Conservation (phyloP, 495 filamentous ascomycete genomes). For the Trichoderma asperelloides region DNA sequence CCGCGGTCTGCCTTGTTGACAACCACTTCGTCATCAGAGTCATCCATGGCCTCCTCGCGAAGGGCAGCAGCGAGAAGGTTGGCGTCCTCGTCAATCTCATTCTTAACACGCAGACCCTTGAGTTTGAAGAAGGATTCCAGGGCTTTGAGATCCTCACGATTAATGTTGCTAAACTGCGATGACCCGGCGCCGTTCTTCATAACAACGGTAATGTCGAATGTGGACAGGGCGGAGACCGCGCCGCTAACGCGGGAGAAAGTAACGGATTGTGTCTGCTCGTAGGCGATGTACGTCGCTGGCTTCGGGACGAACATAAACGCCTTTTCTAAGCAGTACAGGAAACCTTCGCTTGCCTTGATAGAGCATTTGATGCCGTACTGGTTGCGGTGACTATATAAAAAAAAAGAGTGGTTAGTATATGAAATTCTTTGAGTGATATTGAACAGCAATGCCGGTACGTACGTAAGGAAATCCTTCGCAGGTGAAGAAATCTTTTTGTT, state of each 20-base stretch:
- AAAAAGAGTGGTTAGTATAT: constrained; percentile 8
- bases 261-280: constrained; percentile 80
- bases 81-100: constrained; percentile 65
- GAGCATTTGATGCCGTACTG: constrained; percentile 98
- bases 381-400: constrained; percentile 60
- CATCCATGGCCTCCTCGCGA: constrained; percentile 62
- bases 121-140: constrained; percentile 93
- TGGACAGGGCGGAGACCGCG: constrained; percentile 85
- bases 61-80: constrained; percentile 74
- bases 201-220: constrained; percentile 90
- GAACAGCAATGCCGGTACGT: constrained; percentile 14
- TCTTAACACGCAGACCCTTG: constrained; percentile 91
- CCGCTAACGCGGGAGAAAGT: constrained; percentile 95
- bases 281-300: constrained; percentile 89
- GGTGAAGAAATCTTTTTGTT: constrained; percentile 91
- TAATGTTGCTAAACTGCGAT: constrained; percentile 98
- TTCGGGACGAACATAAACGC: constrained; percentile 99
- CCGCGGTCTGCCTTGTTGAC: constrained; percentile 68
- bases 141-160: constrained; percentile 92
- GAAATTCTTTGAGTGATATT: not conserved
- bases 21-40: constrained; percentile 77
- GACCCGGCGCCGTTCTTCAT: constrained; percentile 69
- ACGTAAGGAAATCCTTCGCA: constrained; percentile 82
- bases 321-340: constrained; percentile 94
- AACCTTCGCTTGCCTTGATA: constrained; percentile 97